These are phyloP conservation scores for Fistulinella cinereoalba DNA, from an alignment of 1,284 basidiomycete genomes.

Conservation along the genomic window DNA sequence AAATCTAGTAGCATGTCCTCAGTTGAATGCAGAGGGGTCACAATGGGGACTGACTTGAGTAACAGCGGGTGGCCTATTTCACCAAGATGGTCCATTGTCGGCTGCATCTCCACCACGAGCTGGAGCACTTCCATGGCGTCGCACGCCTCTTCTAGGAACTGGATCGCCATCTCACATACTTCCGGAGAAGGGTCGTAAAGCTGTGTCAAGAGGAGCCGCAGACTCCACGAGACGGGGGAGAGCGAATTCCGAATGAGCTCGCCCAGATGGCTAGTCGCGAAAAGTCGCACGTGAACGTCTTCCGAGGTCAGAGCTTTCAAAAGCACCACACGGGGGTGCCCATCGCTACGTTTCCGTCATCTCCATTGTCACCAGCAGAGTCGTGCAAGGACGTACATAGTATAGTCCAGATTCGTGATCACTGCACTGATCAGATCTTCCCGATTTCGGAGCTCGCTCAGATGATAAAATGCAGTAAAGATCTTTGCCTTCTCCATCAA, in stretches of 20 bases:
- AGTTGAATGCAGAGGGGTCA: constrained; percentile 3
- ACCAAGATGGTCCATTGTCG: constrained; percentile 92
- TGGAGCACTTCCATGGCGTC: constrained; percentile 81
- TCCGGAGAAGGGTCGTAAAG: constrained; percentile 90
- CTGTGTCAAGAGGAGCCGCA: constrained; percentile 90
- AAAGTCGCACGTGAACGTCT: constrained; percentile 84
- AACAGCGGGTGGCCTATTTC: constrained; percentile 88
- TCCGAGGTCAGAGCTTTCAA: constrained; percentile 93
- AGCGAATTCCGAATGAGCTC: constrained; percentile 65
- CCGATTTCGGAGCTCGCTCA: constrained; percentile 86
- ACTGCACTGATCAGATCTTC: constrained; percentile 92
- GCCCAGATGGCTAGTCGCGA: constrained; percentile 89
- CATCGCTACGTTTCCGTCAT: constrained; percentile 58
- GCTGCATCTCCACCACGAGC: constrained; percentile 91
- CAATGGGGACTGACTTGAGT: constrained; percentile 60
- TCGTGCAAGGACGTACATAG: constrained; percentile 54
- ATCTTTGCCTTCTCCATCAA: constrained; percentile 89
- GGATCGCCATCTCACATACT: constrained; percentile 88
- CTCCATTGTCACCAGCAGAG: neutral
- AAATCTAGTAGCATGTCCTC: constrained; percentile 55
- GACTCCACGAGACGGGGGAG: constrained; percentile 76
- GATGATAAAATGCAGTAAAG: constrained; percentile 93
- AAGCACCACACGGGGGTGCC: constrained; percentile 86
- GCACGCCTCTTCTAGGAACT: constrained; percentile 88
- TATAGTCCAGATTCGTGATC: constrained; percentile 90